Base-by-base conservation (phyloP, 352 stramenopile species). In the Globisporangium rhizosaccharum region DNA sequence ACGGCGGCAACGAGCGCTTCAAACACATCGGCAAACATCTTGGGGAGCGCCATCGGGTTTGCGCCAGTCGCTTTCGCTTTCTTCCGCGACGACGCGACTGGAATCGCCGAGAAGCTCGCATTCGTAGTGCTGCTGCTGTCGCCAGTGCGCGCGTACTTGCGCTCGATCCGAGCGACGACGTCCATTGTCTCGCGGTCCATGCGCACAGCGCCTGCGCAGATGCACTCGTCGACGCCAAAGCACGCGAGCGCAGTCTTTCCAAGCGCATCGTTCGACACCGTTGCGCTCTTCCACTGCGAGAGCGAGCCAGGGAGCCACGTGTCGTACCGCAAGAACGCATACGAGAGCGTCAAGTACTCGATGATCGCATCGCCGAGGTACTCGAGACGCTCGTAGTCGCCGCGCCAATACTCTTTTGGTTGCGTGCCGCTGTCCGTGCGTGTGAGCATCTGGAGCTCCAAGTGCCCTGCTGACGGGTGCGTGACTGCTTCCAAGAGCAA, bases 331-430 rank as follows among this genome's bases (percentile, higher is more conserved):
- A 88, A 57, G 57, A 85, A 91, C 1, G 82, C 85, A 57, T 96
- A 93, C 15, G 86, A 88, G 15, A 95, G 71, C 44, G 88, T 93
- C 45, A 96, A 60, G 57, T 94, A 96, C 62, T 95, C 88, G 53
- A 96, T 92, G 51, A 96, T 72, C 11, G 88, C 88, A 53, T 96
- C 88, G 10, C 88, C 88, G 18, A 96, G 65, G 56, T 94, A 96
- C 61, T 96, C 88, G 9, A 96, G 59, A 6, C 88, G 85, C 63
- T 96, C 85, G 48, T 96, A 96, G 59, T 96, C 80, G n/a, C 80
- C 75, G 54, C 75, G 83, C 82, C 81, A 94, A 15, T 72, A 62
- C 11, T 75, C 23, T 80, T 75, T 60, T 80, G 72, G 36, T 67
- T 64, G n/a, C 52, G 56, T 28, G 55, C 67, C 10, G 63, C 72